Base-by-base conservation (phyloP, 148 eudicot genomes). In the Gaultheria prostrata region DNA sequence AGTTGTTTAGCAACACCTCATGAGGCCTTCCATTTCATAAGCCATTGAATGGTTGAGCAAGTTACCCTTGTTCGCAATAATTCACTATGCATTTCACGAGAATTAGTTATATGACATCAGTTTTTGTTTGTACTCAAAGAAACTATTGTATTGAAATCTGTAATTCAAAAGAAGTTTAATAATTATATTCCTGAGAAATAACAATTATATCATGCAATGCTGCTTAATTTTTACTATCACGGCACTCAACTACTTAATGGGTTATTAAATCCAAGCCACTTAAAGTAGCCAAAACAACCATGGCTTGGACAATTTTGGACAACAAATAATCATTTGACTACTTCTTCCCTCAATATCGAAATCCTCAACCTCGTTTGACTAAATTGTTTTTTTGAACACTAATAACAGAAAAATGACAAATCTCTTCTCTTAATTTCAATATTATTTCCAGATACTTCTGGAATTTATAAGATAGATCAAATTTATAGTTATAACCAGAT, bases 81-180 rank as follows among this genome's bases (percentile, higher is more conserved):
- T 32, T 35, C 76, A 35, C 21, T 0, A 0, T 0, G 8, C 45
- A 32, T 35, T 71, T 32, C 8, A 35, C 4, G 21, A 33, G 43
- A 33, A 71, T 18, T 7, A n/a, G 8, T 59, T 59, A 20, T 59
- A 8, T 61, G 30, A 61, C 69, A n/a, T 30, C 69, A 61, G 4
- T 61, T 61, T 57, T 61, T 61, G 69, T 61, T 61, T 7, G 69
- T 61, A 61, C 69, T n/a, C 69, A n/a, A 61, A 61, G 69, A 10
- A 61, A 61, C 30, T 61, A 28, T 61, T n/a, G 13, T 24, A 61
- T 24, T 24, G 30, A 24, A 61, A 61, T 61, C 69, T 61, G 69
- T 61, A 24, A 61, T 61, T 24, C 24, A 61, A n/a, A 24, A n/a
- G n/a, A 61, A 61, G 30, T 61, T 39, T 61, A 12, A n/a, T 9